Evolutionary conservation across 768 basidiomycete species (phyloP).

Genomic region (Clitopilus passeckerianus): DNA sequence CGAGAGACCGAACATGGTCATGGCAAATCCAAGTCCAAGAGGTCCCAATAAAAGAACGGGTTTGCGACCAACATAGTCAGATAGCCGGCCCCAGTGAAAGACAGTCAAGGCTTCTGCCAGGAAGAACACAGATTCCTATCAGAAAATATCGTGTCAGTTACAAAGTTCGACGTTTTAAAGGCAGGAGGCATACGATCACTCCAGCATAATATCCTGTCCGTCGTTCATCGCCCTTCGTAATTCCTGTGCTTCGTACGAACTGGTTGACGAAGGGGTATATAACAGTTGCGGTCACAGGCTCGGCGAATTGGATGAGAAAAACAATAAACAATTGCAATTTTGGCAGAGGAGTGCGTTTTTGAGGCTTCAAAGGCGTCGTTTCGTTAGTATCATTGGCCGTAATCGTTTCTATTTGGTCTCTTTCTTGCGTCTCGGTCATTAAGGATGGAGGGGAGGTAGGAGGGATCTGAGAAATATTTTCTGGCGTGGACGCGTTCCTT

Average conservation of each 20-base stretch:
- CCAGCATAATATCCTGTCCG: conserved; percentile 41
- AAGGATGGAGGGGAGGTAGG: not conserved
- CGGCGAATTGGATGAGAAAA: conserved; percentile 25
- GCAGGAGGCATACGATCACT: conserved; percentile 26
- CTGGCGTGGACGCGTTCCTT: not conserved
- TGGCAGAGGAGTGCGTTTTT: conserved; percentile 21
- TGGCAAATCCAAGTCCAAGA: conserved; percentile 22
- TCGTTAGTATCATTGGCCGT: not conserved
- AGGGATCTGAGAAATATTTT: not conserved
- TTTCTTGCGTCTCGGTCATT: not conserved
- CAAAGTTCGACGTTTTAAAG: conserved; percentile 23
- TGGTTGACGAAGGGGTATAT: conserved; percentile 43
- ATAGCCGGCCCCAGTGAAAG: conserved; percentile 27
- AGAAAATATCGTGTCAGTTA: not conserved
- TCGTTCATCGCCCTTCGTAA: conserved; percentile 35
- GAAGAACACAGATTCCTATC: conserved; percentile 34
- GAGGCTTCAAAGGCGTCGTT: not conserved
- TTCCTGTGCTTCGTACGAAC: conserved; percentile 34
- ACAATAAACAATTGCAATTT: conserved; percentile 30
- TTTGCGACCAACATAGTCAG: conserved; percentile 29
- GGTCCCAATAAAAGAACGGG: conserved; percentile 28
- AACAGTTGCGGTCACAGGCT: conserved; percentile 23
- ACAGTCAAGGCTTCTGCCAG: conserved; percentile 27
- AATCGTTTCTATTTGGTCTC: not conserved
- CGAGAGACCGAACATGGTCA: conserved; percentile 28